A percentile compares a stretch with the other conserved stretches of the same genome.
These are phyloP conservation scores for Polychaeton citri DNA, from an alignment of 2,329 filamentous ascomycete genomes.

Conservation along the genomic window DNA sequence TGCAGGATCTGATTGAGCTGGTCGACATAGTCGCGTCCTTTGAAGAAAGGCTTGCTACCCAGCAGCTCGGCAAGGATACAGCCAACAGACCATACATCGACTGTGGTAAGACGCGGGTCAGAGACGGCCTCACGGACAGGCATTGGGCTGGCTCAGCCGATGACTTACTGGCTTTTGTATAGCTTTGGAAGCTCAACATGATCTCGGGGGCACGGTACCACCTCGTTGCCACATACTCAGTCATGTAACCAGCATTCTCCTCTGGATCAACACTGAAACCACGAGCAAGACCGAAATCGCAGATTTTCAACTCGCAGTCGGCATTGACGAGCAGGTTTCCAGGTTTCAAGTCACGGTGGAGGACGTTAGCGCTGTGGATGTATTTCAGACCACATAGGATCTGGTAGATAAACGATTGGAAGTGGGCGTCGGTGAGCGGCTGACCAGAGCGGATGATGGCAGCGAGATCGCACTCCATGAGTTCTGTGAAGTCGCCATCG, in stretches of 20 bases:
- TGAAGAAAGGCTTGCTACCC: conserved; percentile 95
- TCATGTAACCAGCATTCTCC: conserved; percentile 99
- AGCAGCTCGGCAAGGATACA: conserved; percentile 95
- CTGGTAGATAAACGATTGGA: conserved; percentile 99
- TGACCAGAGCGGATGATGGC: conserved; percentile 97
- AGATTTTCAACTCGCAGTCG: conserved; percentile 98
- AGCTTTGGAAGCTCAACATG: conserved; percentile 99
- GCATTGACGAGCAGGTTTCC: conserved; percentile 96
- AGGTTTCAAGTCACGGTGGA: conserved; percentile 93
- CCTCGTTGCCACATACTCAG: conserved; percentile 93
- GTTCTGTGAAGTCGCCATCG: conserved; percentile 47
- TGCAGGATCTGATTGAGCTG: conserved; percentile 98
- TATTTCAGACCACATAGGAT: conserved; percentile 98
- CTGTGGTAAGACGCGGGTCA: conserved; percentile 32
- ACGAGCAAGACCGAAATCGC: conserved; percentile 90
- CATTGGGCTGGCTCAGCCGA: not conserved
- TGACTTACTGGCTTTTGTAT: conserved; percentile 96
- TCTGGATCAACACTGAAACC: conserved; percentile 96
- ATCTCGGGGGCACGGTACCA: conserved; percentile 99
- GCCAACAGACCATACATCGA: conserved; percentile 98
- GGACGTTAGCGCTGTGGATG: conserved; percentile 95
- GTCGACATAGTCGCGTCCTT: conserved; percentile 97
- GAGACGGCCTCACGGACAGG: not conserved
- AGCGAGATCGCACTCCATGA: conserved; percentile 98
- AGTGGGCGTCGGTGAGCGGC: conserved; percentile 93